Evolutionary conservation across 2,329 filamentous ascomycete genomes (phyloP), one percentile per base, ranked within the genome.

Genomic region (Emergomyces pasteurianus): DNA sequence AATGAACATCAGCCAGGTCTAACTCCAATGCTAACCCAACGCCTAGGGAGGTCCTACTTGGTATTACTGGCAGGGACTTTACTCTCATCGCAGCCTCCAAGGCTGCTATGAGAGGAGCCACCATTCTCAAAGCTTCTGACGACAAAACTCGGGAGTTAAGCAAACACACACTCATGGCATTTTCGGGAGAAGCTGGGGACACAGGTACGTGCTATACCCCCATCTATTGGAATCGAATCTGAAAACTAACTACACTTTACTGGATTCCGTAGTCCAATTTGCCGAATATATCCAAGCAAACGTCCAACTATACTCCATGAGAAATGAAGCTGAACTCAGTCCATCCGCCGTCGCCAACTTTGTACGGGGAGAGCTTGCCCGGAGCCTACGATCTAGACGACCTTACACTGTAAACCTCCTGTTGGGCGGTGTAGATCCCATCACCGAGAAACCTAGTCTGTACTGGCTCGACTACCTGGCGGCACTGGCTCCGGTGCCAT

Each of bases 221-320:
- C 57, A 16, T 49, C 26, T 38, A 16, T 40, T 42, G 28, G 16
- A 23, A 56, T 26, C 12, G 40, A 57, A 14, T 6, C 31, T 8
- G 14, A 1, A 23, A 21, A 40, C 61, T 18, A 43, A 42, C 14
- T 8, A 34, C 49, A 54, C 26, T 38, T 40, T 36, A 59, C 60
- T 40, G 54, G 50, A 36, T 28, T 7, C 31, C 62, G 18, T 62
- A 96, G 92, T 97, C 65, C 92, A 99, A 86, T 99, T 99, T 76
- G 90, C 95, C 75, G 94, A 99, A 80, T 99, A 92, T 80, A 95
- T 99, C 75, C 92, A 97, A 84, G 92, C 92, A 74, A 99, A 99
- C 77, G 87, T 94, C 65, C 90, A 96, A 78, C 88, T 99, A 73
- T 99, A 99, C 80, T 91, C 89, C 67, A 99, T 97, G 92, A 90